Evolutionary conservation across 2,329 filamentous ascomycete species (phyloP).

Genomic region (Iodosphaeria phyllophila): DNA sequence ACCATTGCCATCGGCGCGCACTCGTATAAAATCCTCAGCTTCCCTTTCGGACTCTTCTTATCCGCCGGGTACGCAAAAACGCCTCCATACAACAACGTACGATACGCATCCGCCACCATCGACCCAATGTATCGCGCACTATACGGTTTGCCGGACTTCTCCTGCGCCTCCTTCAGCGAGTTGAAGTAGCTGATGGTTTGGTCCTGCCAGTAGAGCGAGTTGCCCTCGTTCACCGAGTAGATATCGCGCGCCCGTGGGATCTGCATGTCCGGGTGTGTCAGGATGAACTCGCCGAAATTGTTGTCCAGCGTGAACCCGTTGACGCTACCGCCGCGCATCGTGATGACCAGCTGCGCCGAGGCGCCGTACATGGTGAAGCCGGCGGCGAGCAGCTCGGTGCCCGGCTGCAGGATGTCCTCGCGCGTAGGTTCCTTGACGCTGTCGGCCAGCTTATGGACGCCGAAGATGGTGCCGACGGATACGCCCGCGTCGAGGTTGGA

Average conservation of each 20-base stretch:
- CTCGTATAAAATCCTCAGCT: slow-evolving; percentile 92
- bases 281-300: slow-evolving; percentile 93
- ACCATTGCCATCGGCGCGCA: slow-evolving; percentile 98
- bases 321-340: slow-evolving; percentile 80
- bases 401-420: slow-evolving; percentile 76
- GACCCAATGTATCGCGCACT: slow-evolving; percentile 87
- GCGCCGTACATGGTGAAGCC: slow-evolving; percentile 99
- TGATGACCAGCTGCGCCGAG: slow-evolving; percentile 88
- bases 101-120: slow-evolving; percentile 98
- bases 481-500: slow-evolving; percentile 97
- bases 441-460: slow-evolving; percentile 74
- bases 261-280: slow-evolving; percentile 88
- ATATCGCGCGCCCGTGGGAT: slow-evolving; percentile 68
- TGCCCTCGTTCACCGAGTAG: slow-evolving; percentile 98
- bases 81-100: slow-evolving; percentile 85
- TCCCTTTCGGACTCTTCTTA: slow-evolving; percentile 96
- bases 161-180: slow-evolving; percentile 63
- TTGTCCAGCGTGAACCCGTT: slow-evolving; percentile 98
- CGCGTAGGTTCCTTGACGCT: slow-evolving; percentile 53
- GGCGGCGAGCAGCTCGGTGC: slow-evolving; percentile 76
- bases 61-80: slow-evolving; percentile 97
- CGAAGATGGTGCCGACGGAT: slow-evolving; percentile 95
- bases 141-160: slow-evolving; percentile 74
- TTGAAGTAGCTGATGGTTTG: slow-evolving; percentile 76
- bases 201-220: slow-evolving; percentile 91